Conservation (phyloP, 1,139 yeast genomes). For the Yarrowia galli region DNA sequence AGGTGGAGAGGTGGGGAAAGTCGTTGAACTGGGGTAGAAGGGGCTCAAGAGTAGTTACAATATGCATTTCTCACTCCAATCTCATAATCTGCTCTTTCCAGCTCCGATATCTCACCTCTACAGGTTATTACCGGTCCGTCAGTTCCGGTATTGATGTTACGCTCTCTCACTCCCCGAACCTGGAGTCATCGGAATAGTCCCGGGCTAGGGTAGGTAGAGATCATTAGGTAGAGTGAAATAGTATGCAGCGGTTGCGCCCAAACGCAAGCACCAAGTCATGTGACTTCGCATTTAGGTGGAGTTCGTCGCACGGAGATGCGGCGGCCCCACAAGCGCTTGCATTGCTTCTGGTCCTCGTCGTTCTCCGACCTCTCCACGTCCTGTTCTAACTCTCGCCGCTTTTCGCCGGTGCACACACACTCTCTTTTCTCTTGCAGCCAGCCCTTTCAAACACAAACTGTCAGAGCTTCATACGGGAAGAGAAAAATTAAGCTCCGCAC, state of each 20-base stretch:
- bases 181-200: background rate
- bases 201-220: constrained; percentile 23
- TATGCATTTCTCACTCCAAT: too few relatives aligned
- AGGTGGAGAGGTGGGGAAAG: background rate
- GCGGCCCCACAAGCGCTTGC: background rate
- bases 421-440: constrained; percentile 3
- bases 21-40: too few relatives aligned
- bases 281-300: constrained; percentile 16
- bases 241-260: constrained; percentile 26
- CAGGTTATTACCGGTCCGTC: background rate
- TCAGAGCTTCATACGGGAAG: background rate
- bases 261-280: constrained; percentile 7
- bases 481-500: constrained; percentile 2
- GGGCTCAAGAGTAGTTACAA: too few relatives aligned
- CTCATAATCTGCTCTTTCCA: too few relatives aligned
- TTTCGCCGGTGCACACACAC: background rate
- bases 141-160: too few relatives aligned
- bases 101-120: too few relatives aligned
- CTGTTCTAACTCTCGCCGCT: background rate
- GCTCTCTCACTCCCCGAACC: too few relatives aligned
- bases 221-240: too few relatives aligned
- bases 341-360: background rate
- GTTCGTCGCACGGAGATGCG: constrained; percentile 4
- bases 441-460: background rate
- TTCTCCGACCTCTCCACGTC: background rate